Percentiles rank a stretch among this genome's conserved stretches.
These are phyloP conservation scores for Nothomitra cinnamomea DNA, from an alignment of 2,329 filamentous ascomycete species.

Conservation along the genomic window DNA sequence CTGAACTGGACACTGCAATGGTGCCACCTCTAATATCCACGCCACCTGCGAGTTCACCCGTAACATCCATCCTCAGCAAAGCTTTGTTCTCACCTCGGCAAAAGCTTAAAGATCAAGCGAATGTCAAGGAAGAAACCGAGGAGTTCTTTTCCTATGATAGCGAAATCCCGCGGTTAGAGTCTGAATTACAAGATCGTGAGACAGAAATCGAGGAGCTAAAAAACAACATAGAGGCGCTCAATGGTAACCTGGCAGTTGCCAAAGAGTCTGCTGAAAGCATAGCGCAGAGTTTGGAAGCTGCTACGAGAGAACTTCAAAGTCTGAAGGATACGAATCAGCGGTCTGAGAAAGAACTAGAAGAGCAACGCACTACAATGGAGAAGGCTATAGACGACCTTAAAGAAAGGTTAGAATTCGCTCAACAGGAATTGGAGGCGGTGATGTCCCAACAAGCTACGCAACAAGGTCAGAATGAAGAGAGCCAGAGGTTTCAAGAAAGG, in stretches of 20 bases:
- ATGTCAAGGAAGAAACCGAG: constrained; percentile 29
- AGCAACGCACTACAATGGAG: constrained; percentile 22
- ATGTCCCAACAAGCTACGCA: constrained; percentile 18
- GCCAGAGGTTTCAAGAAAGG: constrained; percentile 10
- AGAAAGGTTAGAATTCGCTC: constrained; percentile 24
- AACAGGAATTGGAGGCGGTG: constrained; percentile 10
- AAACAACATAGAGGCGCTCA: constrained; percentile 48
- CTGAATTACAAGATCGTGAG: constrained; percentile 51
- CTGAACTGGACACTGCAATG: not conserved
- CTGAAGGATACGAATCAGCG: not conserved
- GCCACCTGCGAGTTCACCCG: not conserved
- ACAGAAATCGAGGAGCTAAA: constrained; percentile 56
- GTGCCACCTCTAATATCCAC: constrained; percentile 1
- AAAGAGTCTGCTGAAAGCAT: constrained; percentile 55
- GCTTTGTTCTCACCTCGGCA: constrained; percentile 23
- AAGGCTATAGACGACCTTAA: constrained; percentile 26
- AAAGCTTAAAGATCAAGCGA: constrained; percentile 16
- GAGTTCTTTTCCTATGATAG: constrained; percentile 89
- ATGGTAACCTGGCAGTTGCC: constrained; percentile 51
- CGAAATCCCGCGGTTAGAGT: constrained; percentile 67
- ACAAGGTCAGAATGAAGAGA: constrained; percentile 7
- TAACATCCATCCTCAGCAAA: constrained; percentile 18
- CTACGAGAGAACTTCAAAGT: constrained; percentile 39
- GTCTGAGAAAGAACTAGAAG: constrained; percentile 6
- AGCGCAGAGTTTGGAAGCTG: constrained; percentile 46